Percentiles rank a stretch among this genome's conserved stretches.
Conservation (phyloP, 2,329 filamentous ascomycete genomes). For the Penicillium sp. region DNA sequence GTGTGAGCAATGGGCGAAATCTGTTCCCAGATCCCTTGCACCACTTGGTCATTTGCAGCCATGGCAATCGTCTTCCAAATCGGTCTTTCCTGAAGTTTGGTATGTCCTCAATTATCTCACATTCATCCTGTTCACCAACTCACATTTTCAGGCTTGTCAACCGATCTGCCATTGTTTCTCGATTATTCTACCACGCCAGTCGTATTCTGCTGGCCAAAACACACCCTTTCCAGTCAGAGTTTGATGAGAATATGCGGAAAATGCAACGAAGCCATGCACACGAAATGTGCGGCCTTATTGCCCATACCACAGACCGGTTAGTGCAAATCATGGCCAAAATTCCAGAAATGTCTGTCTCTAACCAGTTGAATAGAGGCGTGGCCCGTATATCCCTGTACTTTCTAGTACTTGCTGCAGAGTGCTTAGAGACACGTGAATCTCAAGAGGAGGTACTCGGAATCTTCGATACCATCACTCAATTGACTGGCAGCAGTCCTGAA, state of each 20-base stretch:
- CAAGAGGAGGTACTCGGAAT: slow-evolving; percentile 79
- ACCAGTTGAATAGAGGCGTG: slow-evolving; percentile 54
- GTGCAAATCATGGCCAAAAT: slow-evolving; percentile 12
- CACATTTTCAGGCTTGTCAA: slow-evolving; percentile 67
- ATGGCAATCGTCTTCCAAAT: slow-evolving; percentile 65
- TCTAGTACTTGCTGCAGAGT: slow-evolving; percentile 72
- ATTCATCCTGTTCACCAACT: neutral
- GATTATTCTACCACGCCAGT: slow-evolving; percentile 85
- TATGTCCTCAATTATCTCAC: slow-evolving; percentile 41
- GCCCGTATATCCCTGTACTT: slow-evolving; percentile 76
- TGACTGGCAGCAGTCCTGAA: slow-evolving; percentile 75
- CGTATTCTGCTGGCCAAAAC: slow-evolving; percentile 77
- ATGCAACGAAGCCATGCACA: slow-evolving; percentile 73
- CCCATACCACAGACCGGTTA: slow-evolving; percentile 73
- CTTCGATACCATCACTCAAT: slow-evolving; percentile 68
- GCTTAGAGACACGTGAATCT: slow-evolving; percentile 65
- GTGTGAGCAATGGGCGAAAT: slow-evolving; percentile 77
- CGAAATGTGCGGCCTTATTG: slow-evolving; percentile 84
- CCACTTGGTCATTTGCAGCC: slow-evolving; percentile 74
- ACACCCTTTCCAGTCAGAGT: slow-evolving; percentile 64
- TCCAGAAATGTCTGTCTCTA: neutral
- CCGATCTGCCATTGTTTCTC: slow-evolving; percentile 73
- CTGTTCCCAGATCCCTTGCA: slow-evolving; percentile 80
- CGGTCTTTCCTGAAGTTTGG: slow-evolving; percentile 84
- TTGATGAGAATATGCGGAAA: slow-evolving; percentile 64